Conservation (phyloP, 1,284 basidiomycete genomes). For the Apiotrichum domesticum region DNA sequence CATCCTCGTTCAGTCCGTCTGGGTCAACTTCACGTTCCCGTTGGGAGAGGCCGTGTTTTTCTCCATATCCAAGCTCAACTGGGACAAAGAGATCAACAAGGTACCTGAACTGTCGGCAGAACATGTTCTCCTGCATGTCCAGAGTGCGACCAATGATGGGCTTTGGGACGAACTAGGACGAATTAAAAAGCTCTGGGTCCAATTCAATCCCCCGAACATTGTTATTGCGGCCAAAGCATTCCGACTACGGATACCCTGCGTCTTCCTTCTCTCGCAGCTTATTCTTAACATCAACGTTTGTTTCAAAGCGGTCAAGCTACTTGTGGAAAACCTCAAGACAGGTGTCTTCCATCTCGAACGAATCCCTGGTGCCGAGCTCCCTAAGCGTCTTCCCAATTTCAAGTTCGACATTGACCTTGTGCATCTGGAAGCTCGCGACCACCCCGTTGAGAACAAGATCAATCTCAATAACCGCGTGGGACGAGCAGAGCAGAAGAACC, state of each 20-base stretch:
- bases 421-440: conserved; percentile 78
- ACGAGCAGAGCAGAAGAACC: conserved; percentile 64
- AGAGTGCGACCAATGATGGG: conserved; percentile 41
- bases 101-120: conserved; percentile 36
- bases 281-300: conserved; percentile 62
- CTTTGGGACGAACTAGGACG: conserved; percentile 75
- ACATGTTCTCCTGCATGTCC: conserved; percentile 48
- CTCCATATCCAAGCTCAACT: conserved; percentile 20
- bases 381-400: conserved; percentile 66
- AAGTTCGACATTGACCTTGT: conserved; percentile 58
- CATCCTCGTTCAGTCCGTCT: conserved; percentile 25
- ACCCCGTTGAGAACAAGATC: conserved; percentile 74
- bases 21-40: conserved; percentile 40
- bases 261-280: conserved; percentile 67
- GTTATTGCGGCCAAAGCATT: conserved; percentile 55
- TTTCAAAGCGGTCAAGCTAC: conserved; percentile 63
- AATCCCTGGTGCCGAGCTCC: conserved; percentile 59
- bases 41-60: conserved; percentile 39
- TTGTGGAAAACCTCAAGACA: conserved; percentile 46
- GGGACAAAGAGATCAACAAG: conserved; percentile 21
- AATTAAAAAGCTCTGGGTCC: conserved; percentile 57
- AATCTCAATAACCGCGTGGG: conserved; percentile 75
- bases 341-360: conserved; percentile 35
- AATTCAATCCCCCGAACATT: conserved; percentile 32
- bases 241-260: conserved; percentile 70